A percentile compares a stretch with the other conserved stretches of the same genome.
phyloP scores from a whole-genome alignment of 192 early-diverging fungal species.

The Backusella parvicylindrica region DNA sequence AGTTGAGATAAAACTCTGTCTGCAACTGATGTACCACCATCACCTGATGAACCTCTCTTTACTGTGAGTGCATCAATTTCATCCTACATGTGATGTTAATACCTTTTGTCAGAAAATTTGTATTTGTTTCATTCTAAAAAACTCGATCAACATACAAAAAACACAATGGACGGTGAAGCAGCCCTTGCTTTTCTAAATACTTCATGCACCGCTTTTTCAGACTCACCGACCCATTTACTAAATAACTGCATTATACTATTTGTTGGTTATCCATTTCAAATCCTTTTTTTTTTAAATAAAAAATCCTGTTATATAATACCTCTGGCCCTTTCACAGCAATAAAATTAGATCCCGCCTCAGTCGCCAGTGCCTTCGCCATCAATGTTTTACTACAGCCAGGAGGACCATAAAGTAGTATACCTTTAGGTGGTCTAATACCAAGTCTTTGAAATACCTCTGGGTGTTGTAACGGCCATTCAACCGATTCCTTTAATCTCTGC shows the following conservation, averaged over 20 bases:
- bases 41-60: constrained; percentile 59
- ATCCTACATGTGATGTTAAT: constrained; percentile 66
- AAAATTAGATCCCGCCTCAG: constrained; percentile 95
- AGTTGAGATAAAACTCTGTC: constrained; percentile 96
- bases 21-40: constrained; percentile 76
- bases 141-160: constrained; percentile 77
- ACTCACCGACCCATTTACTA: constrained; percentile 99
- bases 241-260: constrained; percentile 61
- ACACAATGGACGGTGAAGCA: constrained; percentile 93
- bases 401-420: constrained; percentile 95
- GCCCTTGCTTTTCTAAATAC: constrained; percentile 94
- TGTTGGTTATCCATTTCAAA: neutral
- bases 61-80: constrained; percentile 97
- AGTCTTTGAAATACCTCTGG: constrained; percentile 86
- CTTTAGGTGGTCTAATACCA: constrained; percentile 94
- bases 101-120: neutral
- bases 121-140: neutral
- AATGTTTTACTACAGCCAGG: constrained; percentile 98
- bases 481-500: constrained; percentile 86
- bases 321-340: constrained; percentile 98
- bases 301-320: constrained; percentile 41
- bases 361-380: constrained; percentile 96
- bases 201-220: constrained; percentile 92
- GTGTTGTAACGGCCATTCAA: constrained; percentile 98
- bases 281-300: neutral